Base-by-base conservation (phyloP, 768 basidiomycete genomes). In the Cystofilobasidium bisporidii region DNA sequence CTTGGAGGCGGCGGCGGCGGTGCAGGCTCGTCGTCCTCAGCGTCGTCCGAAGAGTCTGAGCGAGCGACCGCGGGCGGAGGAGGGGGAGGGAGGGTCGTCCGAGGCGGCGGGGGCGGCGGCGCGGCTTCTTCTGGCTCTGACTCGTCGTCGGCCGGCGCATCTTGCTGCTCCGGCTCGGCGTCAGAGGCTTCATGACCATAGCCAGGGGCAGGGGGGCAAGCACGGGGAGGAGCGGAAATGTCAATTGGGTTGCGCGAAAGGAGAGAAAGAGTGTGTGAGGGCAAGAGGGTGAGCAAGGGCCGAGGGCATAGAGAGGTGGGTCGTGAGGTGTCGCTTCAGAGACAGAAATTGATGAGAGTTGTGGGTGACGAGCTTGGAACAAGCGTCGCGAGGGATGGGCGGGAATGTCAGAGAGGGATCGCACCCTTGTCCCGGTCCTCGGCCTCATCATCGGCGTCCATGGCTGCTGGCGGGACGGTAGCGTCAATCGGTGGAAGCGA, bases 81-180 rank as follows among this genome's bases (percentile, higher is more conserved):
- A 4, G 60, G 60, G 26, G 60, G 60, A 41, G 60, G 60, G 9
- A 61, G 43, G 15, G 40, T 30, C 26, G 11, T 43, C 26, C 60
- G 22, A 11, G 69, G 71, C 60, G 72, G 63, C 43, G 53, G 38
- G 5, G 36, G 47, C 11, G 69, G 43, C 58, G 61, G 64, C 28
- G 70, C 69, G 26, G 40, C 57, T n/a, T 65, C 72, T 41, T 71
- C 57, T 0, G 70, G 69, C 8, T 67, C 71, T n/a, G n/a, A n/a
- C 9, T 47, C 45, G 45, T 47, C 45, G 45, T 24, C 45, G 45
- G 45, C n/a, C n/a, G 45, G 45, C n/a, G 17, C n/a, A n/a, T n/a
- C n/a, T n/a, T n/a, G n/a, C n/a, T n/a, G n/a, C n/a, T 47, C 18
- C 45, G 45, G 20, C n/a, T 24, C 45, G 18, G 17, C 4, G 6